phyloP scores from a whole-genome alignment of 1,284 basidiomycete genomes.

The Ganoderma multipileum region DNA sequence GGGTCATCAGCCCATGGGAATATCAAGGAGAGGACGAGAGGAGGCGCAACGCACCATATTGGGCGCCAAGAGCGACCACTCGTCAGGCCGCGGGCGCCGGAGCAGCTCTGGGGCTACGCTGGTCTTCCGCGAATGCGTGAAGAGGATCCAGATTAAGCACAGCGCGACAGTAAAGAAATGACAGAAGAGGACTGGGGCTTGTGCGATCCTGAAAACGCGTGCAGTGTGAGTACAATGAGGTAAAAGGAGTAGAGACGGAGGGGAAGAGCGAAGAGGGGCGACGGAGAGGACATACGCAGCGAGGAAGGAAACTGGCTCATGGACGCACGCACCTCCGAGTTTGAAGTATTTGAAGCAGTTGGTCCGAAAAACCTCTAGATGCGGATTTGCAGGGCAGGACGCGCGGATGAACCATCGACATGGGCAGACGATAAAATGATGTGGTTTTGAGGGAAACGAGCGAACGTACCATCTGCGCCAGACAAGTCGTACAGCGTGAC shows the following conservation, averaged over 20 bases:
- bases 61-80: slow-evolving; percentile 67
- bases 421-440: too few relatives aligned
- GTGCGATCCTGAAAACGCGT: slow-evolving; percentile 56
- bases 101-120: slow-evolving; percentile 35
- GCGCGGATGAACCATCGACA: too few relatives aligned
- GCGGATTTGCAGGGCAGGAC: slow-evolving; percentile 63
- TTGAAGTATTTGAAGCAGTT: slow-evolving; percentile 99
- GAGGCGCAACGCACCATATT: slow-evolving; percentile 63
- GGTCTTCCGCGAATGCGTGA: slow-evolving; percentile 47
- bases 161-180: not conserved
- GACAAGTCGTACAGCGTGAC: slow-evolving; percentile 94
- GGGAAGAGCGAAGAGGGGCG: too few relatives aligned
- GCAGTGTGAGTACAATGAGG: not conserved
- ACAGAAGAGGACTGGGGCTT: slow-evolving; percentile 44
- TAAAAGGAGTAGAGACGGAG: too few relatives aligned
- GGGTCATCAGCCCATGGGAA: not conserved
- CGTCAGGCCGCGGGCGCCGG: slow-evolving; percentile 50
- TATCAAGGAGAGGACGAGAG: not conserved
- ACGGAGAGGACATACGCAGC: slow-evolving; percentile 69
- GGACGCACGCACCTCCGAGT: slow-evolving; percentile 87
- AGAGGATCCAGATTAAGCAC: not conserved
- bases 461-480: slow-evolving; percentile 77
- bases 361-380: slow-evolving; percentile 83
- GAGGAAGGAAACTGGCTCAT: slow-evolving; percentile 88
- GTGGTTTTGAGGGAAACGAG: not conserved